Percentiles rank a stretch among this genome's conserved stretches.
Conservation (phyloP, 495 filamentous ascomycete genomes). For the Aspergillus sclerotioniger region DNA sequence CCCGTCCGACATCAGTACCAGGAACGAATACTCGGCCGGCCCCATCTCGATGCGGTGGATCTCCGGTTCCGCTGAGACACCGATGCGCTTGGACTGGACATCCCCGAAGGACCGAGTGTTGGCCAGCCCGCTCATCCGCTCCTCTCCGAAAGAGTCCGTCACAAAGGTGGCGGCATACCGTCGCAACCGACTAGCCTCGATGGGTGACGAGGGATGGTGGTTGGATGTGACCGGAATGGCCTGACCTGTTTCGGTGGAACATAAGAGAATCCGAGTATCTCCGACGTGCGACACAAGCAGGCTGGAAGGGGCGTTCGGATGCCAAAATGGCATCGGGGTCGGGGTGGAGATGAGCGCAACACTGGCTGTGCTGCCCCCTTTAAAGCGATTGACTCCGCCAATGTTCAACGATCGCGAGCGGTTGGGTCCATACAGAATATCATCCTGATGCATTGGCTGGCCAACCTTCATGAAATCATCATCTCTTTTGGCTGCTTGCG, state of each 20-base stretch:
- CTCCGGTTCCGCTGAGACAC: constrained; percentile 91
- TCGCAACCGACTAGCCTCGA: constrained; percentile 77
- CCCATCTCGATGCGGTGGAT: constrained; percentile 68
- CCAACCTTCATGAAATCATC: constrained; percentile 68
- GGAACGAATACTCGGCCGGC: constrained; percentile 80
- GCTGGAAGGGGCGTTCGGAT: constrained; percentile 78
- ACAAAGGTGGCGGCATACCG: constrained; percentile 84
- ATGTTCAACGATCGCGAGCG: constrained; percentile 56
- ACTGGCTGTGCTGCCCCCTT: constrained; percentile 87
- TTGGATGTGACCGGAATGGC: constrained; percentile 79
- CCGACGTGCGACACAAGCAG: constrained; percentile 88
- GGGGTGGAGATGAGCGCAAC: constrained; percentile 88
- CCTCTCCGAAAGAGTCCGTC: constrained; percentile 95
- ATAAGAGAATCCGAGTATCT: constrained; percentile 87
- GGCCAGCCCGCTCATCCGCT: constrained; percentile 88
- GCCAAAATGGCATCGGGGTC: constrained; percentile 90
- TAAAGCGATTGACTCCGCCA: constrained; percentile 72
- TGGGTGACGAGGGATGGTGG: constrained; percentile 85
- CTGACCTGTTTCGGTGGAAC: constrained; percentile 72
- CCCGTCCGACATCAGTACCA: constrained; percentile 86
- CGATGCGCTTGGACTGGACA: constrained; percentile 83
- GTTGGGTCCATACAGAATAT: constrained; percentile 68
- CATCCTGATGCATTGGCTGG: constrained; percentile 72
- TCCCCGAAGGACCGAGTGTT: constrained; percentile 95
- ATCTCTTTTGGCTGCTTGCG: constrained; percentile 73